Percentiles rank a stretch among this genome's conserved stretches.
Conservation (phyloP, 805 yeast species). For the Candida coquimbonensis region DNA sequence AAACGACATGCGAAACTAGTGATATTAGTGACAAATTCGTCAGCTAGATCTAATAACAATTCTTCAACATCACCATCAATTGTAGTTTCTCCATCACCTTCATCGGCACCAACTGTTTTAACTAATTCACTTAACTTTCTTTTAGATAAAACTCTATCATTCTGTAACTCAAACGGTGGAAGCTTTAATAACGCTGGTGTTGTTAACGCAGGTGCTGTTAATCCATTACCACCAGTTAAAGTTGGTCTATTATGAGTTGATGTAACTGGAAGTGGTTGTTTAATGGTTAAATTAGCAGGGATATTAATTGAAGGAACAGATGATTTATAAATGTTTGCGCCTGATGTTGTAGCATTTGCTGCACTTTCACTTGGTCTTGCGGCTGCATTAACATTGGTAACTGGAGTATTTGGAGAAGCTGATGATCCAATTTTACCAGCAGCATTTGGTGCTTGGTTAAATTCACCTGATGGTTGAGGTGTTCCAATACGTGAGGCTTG, state of each 20-base stretch:
- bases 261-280: conserved; percentile 57
- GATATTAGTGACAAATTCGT: conserved; percentile 87
- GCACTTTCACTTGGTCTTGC: conserved; percentile 31
- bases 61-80: conserved; percentile 97
- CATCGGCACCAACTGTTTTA: conserved; percentile 72
- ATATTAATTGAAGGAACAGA: conserved; percentile 62
- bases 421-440: conserved; percentile 15
- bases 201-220: conserved; percentile 59
- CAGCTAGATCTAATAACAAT: conserved; percentile 83
- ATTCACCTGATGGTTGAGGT: conserved; percentile 14
- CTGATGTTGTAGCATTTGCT: conserved; percentile 19
- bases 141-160: conserved; percentile 79
- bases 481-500: conserved; percentile 15
- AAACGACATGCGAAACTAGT: conserved; percentile 90
- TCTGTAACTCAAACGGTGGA: conserved; percentile 77
- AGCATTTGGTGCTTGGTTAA: conserved; percentile 4
- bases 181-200: conserved; percentile 70
- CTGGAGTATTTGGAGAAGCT: conserved; percentile 30
- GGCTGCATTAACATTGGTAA: conserved; percentile 43
- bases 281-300: conserved; percentile 59
- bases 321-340: conserved; percentile 30
- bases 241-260: conserved; percentile 74
- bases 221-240: conserved; percentile 75
- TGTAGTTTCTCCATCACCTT: conserved; percentile 83
- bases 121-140: conserved; percentile 86